Conservation (phyloP, 2,329 filamentous ascomycete species). For the Cladosporium oxysporum region DNA sequence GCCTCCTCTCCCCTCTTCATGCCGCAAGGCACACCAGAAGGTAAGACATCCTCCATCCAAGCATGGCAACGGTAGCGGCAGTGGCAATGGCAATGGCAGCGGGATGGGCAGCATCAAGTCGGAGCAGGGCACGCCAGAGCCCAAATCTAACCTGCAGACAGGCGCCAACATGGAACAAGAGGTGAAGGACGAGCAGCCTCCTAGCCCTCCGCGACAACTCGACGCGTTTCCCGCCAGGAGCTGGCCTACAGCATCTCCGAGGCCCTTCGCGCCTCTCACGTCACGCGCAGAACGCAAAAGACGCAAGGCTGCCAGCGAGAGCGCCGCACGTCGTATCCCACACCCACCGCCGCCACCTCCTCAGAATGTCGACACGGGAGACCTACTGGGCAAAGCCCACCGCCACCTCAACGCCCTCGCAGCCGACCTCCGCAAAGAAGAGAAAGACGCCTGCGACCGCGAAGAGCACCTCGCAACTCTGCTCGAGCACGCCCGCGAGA, state of each 20-base stretch:
- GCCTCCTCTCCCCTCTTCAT: conserved; percentile 1
- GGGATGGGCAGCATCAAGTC: neutral
- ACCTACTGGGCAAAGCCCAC: neutral
- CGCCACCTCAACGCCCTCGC: neutral
- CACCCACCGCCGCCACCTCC: neutral
- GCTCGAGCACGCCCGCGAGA: neutral
- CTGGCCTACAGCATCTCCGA: neutral
- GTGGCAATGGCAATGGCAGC: neutral
- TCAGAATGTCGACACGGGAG: neutral
- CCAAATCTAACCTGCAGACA: neutral
- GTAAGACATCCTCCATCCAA: neutral
- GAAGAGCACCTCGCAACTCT: neutral
- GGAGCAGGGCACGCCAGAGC: neutral
- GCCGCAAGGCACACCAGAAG: neutral
- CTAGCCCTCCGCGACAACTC: neutral
- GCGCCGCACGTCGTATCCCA: neutral
- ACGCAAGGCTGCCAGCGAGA: neutral
- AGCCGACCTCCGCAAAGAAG: neutral
- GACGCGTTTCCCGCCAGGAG: too few species aligned
- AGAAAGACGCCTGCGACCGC: conserved; percentile 2
- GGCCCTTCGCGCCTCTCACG: neutral
- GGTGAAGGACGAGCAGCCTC: neutral
- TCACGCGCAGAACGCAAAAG: neutral
- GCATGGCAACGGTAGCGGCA: neutral
- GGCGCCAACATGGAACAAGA: neutral